These are phyloP conservation scores for Elaphomyces granulatus DNA, from an alignment of 495 filamentous ascomycete species.

Conservation along the genomic window DNA sequence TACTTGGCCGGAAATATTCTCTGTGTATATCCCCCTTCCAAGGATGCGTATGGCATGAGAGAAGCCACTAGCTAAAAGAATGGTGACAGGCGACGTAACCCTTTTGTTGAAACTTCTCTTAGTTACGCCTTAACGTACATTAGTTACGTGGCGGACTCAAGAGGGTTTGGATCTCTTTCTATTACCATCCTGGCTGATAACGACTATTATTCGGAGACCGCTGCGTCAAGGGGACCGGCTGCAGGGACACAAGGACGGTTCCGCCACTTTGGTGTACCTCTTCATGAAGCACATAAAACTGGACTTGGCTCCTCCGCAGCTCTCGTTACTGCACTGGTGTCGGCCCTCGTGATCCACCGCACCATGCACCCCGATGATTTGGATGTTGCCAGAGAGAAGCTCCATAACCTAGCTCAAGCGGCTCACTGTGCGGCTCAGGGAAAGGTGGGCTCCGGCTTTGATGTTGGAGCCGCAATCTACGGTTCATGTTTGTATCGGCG, in stretches of 20 bases:
- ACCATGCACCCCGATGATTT: constrained; percentile 54
- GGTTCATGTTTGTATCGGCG: constrained; percentile 81
- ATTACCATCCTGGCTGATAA: constrained; percentile 88
- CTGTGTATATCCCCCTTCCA: no score
- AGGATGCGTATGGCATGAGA: no score
- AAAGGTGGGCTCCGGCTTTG: constrained; percentile 91
- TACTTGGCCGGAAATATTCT: not conserved
- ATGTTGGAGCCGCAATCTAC: constrained; percentile 87
- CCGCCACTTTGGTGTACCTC: constrained; percentile 58
- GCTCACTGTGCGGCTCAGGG: constrained; percentile 94
- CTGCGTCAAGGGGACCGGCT: constrained; percentile 19
- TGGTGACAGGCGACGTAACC: constrained; percentile 39
- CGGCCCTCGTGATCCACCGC: constrained; percentile 57
- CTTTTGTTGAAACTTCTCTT: constrained; percentile 82
- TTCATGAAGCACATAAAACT: constrained; percentile 80
- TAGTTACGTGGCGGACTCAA: constrained; percentile 36
- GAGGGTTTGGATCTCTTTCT: constrained; percentile 47
- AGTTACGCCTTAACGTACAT: constrained; percentile 78
- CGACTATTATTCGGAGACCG: constrained; percentile 83
- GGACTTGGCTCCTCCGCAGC: constrained; percentile 93
- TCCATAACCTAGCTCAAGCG: constrained; percentile 89
- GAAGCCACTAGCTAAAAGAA: not conserved
- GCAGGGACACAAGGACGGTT: constrained; percentile 34
- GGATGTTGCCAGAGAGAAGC: constrained; percentile 33
- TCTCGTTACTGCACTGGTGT: constrained; percentile 81